Evolutionary conservation across 495 filamentous ascomycete species (phyloP), one percentile per base, ranked within the genome.

Genomic region (Aspergillus ellipticus): DNA sequence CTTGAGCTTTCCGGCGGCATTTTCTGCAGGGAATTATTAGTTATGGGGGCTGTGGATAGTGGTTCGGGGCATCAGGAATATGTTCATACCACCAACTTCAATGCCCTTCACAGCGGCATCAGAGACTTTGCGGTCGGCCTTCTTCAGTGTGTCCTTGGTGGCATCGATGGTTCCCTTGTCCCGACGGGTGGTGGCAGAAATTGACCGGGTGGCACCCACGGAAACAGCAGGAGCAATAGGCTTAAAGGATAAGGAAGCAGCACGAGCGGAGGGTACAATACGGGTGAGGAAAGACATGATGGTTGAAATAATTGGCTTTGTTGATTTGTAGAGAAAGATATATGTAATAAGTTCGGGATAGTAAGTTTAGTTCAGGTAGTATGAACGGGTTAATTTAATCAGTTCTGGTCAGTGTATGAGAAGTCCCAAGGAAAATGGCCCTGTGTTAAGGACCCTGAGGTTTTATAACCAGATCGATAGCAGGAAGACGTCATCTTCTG

Each of bases 101-200:
- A 87, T 85, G 20, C 84, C 83, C 74, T 82, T 82, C 4, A 85
- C 79, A 10, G 78, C 78, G 0, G 68, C 77, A 65, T 82, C 72
- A 1, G 80, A 75, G n/a, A 83, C 69, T 4, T 67, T 69, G 49
- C 75, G 67, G 63, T 87, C 82, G 17, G 79, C 81, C 48, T 71
- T 73, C 69, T 86, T 81, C 17, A 80, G 60, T 0, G 80, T 77
- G 28, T 84, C 80, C 67, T 84, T 85, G 49, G 75, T 75, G 1
- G 71, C 58, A 21, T 84, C 81, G 11, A 79, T 56, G 31, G 77
- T 67, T 1, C 73, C 69, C 58, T 67, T 70, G 37, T 71, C 47
- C 26, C 51, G 49, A 39, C 55, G 54, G 10, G 66, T 53, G 11
- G 67, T 72, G 6, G 66, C 66, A n/a, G 71, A 72, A 33, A 76